Base-by-base conservation (phyloP, 257 asterid genomes). In the Fraxinus cuspidata region DNA sequence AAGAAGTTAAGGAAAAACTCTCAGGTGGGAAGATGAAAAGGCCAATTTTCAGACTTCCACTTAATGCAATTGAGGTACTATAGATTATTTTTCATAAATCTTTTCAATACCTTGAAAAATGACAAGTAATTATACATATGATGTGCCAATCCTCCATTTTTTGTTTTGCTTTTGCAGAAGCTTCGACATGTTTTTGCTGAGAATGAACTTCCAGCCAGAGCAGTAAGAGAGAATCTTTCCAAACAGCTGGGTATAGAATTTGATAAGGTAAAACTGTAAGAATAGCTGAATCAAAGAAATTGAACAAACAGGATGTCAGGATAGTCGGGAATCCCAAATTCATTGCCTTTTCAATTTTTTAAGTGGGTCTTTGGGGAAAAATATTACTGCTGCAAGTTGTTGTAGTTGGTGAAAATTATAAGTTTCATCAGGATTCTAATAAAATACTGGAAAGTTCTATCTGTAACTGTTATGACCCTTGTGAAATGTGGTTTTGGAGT, bases 191-290 rank as follows among this genome's bases (percentile, higher is more conserved):
- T 83, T 64, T 96, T 96, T 83, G 85, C 93, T 21, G 97, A 96
- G 89, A 96, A 88, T 84, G 99, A 96, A 85, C 98, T 96, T 85
- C 99, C 99, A 38, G 85, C 88, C 65, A 93, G 93, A 88, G 80
- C 87, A 74, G 65, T 89, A 74, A 83, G 94, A 89, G 90, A 84
- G 74, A 81, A 83, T 71, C 96, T 96, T 67, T 88, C 99, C 3
- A 82, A 85, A 86, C 91, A 92, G 89, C 88, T 92, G 63, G 96
- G 95, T 72, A 83, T 96, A 66, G 98, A 92, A 75, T 83, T 86
- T 76, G 94, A 86, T 82, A 96, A 96, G 99, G 99, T 94, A 85
- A 18, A 8, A 38, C 71, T 37, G 73, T 38, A 38, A 38, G 44
- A 8, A 38, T 38, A 9, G 12, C 44, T 42, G 18, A 42, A 42